Percentiles rank a stretch among this genome's conserved stretches.
Conservation (phyloP, 768 basidiomycete species). For the Xerocomellus intermedius region DNA sequence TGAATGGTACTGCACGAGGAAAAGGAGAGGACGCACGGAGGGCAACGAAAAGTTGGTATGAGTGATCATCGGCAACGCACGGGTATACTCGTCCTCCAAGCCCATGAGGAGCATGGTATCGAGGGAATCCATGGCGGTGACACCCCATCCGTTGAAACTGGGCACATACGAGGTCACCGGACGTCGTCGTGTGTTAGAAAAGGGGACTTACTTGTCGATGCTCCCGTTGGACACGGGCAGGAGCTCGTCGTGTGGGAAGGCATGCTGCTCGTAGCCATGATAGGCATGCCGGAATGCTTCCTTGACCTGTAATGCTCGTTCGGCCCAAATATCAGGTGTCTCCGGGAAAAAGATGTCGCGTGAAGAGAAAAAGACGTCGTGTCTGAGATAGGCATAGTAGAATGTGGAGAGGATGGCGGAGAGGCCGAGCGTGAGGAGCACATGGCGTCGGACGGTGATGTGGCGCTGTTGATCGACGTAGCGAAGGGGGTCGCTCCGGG, state of each 20-base stretch:
- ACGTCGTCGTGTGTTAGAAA: constrained; percentile 26
- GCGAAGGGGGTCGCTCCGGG: constrained; percentile 2
- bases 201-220: constrained; percentile 48
- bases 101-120: constrained; percentile 86
- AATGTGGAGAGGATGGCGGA: constrained; percentile 10
- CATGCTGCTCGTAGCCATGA: constrained; percentile 57
- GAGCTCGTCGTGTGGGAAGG: constrained; percentile 64
- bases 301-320: constrained; percentile 53
- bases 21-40: constrained; percentile 31
- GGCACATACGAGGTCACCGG: constrained; percentile 18
- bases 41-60: constrained; percentile 48
- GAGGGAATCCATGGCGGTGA: constrained; percentile 75
- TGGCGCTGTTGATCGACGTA: constrained; percentile 4
- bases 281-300: constrained; percentile 67
- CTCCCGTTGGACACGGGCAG: constrained; percentile 50
- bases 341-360: not conserved
- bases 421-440: constrained; percentile 14
- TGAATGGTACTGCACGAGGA: not conserved
- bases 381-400: constrained; percentile 16
- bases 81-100: constrained; percentile 63
- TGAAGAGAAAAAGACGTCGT: not conserved
- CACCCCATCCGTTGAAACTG: constrained; percentile 81
- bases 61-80: constrained; percentile 54
- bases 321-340: constrained; percentile 42
- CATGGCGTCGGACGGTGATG: constrained; percentile 15